Evolutionary conservation across 2,329 filamentous ascomycete genomes (phyloP).

Genomic region (Colletotrichum kahawae): DNA sequence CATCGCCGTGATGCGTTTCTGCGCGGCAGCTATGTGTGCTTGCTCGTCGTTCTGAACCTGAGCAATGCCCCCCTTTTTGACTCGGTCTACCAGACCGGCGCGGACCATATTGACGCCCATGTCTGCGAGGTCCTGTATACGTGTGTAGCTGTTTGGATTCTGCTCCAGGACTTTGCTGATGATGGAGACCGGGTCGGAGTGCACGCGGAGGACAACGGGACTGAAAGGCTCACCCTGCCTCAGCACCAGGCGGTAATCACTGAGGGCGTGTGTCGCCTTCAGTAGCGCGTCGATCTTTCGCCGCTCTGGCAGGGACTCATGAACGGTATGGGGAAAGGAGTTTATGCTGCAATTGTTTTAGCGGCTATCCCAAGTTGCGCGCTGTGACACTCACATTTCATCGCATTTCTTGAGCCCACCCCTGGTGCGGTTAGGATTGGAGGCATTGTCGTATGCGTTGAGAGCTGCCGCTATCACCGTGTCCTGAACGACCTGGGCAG

Average conservation of each 20-base stretch:
- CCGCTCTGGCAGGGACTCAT: conserved; percentile 53
- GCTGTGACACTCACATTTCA: conserved; percentile 64
- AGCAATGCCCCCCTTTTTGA: conserved; percentile 30
- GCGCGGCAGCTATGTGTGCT: conserved; percentile 41
- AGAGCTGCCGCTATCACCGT: conserved; percentile 69
- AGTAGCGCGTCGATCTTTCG: conserved; percentile 68
- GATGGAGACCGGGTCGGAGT: conserved; percentile 75
- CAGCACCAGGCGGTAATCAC: conserved; percentile 77
- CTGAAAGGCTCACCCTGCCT: conserved; percentile 83
- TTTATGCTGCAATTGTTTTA: conserved; percentile 56
- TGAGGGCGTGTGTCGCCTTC: conserved; percentile 75
- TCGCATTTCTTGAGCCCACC: conserved; percentile 80
- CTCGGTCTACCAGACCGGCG: conserved; percentile 53
- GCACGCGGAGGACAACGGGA: conserved; percentile 78
- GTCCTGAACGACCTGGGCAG: conserved; percentile 57
- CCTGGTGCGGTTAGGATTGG: conserved; percentile 78
- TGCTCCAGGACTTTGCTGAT: conserved; percentile 77
- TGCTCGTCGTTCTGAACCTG: conserved; percentile 28
- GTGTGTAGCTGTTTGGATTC: conserved; percentile 75
- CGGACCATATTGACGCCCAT: conserved; percentile 72
- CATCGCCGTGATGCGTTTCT: conserved; percentile 77
- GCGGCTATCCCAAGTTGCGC: background rate
- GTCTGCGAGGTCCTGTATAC: conserved; percentile 73
- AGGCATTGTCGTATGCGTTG: conserved; percentile 79
- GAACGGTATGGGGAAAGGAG: conserved; percentile 65